phyloP scores from a whole-genome alignment of 345 rosid genomes.

The Capsella bursapastoris region DNA sequence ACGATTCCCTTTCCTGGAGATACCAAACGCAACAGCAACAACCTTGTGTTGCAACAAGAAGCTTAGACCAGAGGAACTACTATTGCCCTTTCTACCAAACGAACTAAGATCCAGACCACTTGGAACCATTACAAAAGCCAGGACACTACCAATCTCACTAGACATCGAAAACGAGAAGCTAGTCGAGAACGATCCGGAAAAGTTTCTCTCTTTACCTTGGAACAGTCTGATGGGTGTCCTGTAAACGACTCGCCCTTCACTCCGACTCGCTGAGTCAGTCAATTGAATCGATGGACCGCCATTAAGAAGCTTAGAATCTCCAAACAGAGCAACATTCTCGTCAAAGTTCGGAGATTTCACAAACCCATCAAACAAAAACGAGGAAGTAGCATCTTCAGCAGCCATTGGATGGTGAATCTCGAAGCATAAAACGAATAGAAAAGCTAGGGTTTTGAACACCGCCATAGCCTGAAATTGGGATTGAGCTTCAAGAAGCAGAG shows the following conservation, averaged over 20 bases:
- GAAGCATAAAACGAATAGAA: conserved; percentile 49
- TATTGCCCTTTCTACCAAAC: conserved; percentile 42
- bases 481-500: conserved; percentile 32
- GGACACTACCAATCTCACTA: conserved; percentile 51
- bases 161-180: conserved; percentile 73
- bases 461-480: conserved; percentile 43
- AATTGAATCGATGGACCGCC: conserved; percentile 68
- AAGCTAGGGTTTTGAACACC: conserved; percentile 45
- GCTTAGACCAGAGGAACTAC: conserved; percentile 42
- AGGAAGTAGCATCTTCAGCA: conserved; percentile 41
- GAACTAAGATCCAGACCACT: conserved; percentile 50
- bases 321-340: conserved; percentile 54
- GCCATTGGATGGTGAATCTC: conserved; percentile 26
- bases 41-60: conserved; percentile 14
- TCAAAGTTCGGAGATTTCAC: conserved; percentile 59
- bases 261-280: conserved; percentile 53
- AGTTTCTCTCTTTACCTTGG: conserved; percentile 61
- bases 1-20: conserved; percentile 55
- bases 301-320: conserved; percentile 65
- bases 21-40: conserved; percentile 62
- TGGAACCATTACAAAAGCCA: conserved; percentile 76
- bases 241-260: conserved; percentile 62
- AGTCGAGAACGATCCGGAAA: conserved; percentile 67
- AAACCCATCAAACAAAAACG: conserved; percentile 62
- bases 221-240: conserved; percentile 73